Conservation (phyloP, 768 basidiomycete genomes). For the Exidia glandulosa region DNA sequence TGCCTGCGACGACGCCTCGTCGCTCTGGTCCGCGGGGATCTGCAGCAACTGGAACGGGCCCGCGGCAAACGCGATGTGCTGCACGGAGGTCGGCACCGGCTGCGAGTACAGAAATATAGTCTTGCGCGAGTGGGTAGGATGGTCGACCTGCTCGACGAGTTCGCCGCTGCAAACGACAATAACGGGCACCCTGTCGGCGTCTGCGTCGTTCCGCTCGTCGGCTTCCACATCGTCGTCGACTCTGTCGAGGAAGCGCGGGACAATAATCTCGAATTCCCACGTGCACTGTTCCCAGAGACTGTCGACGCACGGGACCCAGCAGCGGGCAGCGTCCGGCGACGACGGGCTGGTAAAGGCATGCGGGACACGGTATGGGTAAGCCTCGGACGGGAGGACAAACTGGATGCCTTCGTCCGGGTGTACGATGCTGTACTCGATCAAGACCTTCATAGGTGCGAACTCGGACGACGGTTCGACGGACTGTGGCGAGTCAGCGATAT, state of each 20-base stretch:
- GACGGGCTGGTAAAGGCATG: constrained; percentile 87
- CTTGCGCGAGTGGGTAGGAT: constrained; percentile 88
- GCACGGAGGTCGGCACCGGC: constrained; percentile 78
- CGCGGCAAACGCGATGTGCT: constrained; percentile 91
- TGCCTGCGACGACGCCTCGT: constrained; percentile 50
- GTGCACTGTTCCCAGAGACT: constrained; percentile 92
- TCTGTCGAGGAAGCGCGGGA: constrained; percentile 73
- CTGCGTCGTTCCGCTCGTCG: constrained; percentile 30
- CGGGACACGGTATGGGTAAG: constrained; percentile 86
- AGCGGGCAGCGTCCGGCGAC: constrained; percentile 83
- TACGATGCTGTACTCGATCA: constrained; percentile 69
- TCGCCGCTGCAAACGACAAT: constrained; percentile 92
- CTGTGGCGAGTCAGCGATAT: not conserved
- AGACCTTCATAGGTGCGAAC: constrained; percentile 64
- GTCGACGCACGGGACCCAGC: constrained; percentile 98
- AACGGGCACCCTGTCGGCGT: constrained; percentile 48
- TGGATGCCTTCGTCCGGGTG: constrained; percentile 79
- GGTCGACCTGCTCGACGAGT: constrained; percentile 84
- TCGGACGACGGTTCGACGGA: constrained; percentile 38
- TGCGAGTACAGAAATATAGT: constrained; percentile 91
- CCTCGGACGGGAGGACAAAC: constrained; percentile 70
- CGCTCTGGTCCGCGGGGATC: constrained; percentile 56
- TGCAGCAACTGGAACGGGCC: constrained; percentile 82
- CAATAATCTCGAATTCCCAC: constrained; percentile 97
- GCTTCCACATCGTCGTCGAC: constrained; percentile 32